Conservation (phyloP, 179 eudicot genomes). For the Drosera spatulata region DNA sequence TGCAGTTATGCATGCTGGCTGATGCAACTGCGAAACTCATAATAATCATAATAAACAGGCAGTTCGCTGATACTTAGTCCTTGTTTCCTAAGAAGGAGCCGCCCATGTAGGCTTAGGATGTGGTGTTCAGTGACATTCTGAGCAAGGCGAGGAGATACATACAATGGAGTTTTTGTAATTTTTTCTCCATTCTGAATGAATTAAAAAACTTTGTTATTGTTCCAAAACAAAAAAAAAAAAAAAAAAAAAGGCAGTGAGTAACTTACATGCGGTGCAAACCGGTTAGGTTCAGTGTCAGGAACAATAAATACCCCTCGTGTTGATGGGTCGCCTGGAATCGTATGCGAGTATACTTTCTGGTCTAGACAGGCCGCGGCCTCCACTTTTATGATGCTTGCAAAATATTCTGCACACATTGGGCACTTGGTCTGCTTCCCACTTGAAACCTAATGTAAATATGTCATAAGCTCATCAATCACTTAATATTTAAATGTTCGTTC, state of each 20-base stretch:
- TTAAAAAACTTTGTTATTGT: background rate
- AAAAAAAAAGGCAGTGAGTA: background rate
- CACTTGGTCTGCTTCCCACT: slow-evolving; percentile 55
- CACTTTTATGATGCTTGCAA: slow-evolving; percentile 54
- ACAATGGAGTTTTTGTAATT: background rate
- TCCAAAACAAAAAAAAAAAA: background rate
- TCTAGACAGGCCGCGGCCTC: slow-evolving; percentile 47
- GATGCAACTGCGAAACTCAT: no score
- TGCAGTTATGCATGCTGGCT: no score
- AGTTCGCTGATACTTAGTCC: no score
- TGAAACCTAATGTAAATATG: slow-evolving; percentile 26
- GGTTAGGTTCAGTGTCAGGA: slow-evolving; percentile 26
- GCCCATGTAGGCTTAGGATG: no score
- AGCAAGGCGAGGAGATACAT: no score
- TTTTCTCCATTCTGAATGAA: background rate
- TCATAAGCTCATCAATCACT: slow-evolving; percentile 4
- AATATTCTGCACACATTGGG: slow-evolving; percentile 74
- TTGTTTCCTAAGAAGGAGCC: no score
- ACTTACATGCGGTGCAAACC: slow-evolving; percentile 27
- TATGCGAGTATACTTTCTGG: slow-evolving; percentile 83
- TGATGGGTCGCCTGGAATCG: slow-evolving; percentile 43
- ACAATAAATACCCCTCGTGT: slow-evolving; percentile 40
- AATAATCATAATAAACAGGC: no score
- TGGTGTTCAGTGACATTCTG: no score
- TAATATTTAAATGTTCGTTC: background rate